phyloP scores from a whole-genome alignment of 306 rosid genomes.

The Lablab purpureus region DNA sequence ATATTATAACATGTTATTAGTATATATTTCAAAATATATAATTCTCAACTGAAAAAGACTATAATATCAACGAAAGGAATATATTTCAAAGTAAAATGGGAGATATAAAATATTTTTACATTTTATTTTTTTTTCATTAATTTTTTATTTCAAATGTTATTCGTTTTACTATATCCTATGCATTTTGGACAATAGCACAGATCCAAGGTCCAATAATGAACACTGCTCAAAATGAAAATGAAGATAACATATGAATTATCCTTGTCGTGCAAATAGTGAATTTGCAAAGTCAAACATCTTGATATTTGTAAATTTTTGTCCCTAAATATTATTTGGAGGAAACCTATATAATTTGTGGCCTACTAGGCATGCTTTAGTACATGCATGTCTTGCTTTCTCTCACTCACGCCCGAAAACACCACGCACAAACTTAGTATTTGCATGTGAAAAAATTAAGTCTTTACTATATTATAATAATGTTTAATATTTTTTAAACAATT shows the following conservation, averaged over 20 bases:
- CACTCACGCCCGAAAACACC: background rate
- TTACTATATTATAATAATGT: background rate
- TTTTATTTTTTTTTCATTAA: background rate
- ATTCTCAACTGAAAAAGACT: no score
- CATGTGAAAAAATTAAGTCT: background rate
- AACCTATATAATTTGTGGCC: background rate
- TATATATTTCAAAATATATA: no score
- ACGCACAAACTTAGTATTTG: background rate
- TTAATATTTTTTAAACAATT: background rate
- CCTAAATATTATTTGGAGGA: background rate
- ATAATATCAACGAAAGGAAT: no score
- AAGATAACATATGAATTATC: slow-evolving; percentile 12
- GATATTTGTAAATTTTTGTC: slow-evolving; percentile 39
- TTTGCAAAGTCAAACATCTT: slow-evolving; percentile 32
- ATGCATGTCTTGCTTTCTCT: slow-evolving; percentile 1
- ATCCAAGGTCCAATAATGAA: slow-evolving; percentile 27
- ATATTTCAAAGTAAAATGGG: background rate
- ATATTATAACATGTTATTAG: no score
- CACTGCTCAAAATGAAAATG: background rate
- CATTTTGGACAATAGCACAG: slow-evolving; percentile 29
- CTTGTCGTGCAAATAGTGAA: slow-evolving; percentile 16
- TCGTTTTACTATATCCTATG: slow-evolving; percentile 24
- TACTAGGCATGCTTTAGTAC: slow-evolving; percentile 6
- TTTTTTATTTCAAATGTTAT: slow-evolving; percentile 29
- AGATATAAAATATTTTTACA: background rate